These are phyloP conservation scores for Poa annua DNA, from an alignment of 176 grass and related monocot genomes.

Conservation along the genomic window DNA sequence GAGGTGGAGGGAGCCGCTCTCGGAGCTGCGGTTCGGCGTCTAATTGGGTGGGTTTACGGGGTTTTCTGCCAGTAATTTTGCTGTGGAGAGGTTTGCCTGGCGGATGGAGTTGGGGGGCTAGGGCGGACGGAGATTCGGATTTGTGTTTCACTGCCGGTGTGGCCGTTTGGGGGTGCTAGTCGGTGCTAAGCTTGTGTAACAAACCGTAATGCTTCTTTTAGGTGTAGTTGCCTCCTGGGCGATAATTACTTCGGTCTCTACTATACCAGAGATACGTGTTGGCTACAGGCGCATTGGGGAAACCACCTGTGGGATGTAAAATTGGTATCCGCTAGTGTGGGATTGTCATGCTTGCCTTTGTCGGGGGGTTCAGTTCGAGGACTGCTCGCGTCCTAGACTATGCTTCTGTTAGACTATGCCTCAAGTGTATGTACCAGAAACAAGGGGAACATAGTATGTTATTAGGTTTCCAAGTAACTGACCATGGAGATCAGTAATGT, in stretches of 20 bases:
- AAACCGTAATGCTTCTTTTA: neutral
- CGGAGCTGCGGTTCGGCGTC: slow-evolving; percentile 14
- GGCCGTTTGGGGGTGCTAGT: slow-evolving; percentile 1
- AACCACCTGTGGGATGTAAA: neutral
- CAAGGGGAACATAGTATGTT: slow-evolving; percentile 9
- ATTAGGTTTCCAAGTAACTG: neutral
- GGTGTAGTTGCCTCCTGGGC: slow-evolving; percentile 2
- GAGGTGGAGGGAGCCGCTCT: slow-evolving; percentile 52
- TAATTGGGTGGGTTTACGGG: slow-evolving; percentile 37
- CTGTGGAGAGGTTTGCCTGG: slow-evolving; percentile 17
- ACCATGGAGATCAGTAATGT: slow-evolving; percentile 3
- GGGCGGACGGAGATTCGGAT: slow-evolving; percentile 47
- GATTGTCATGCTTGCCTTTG: neutral
- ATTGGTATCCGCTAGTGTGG: neutral
- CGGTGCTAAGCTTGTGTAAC: neutral
- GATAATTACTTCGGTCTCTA: slow-evolving; percentile 23
- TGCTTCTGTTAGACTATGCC: neutral
- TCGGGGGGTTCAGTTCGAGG: neutral
- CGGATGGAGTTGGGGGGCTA: slow-evolving; percentile 7
- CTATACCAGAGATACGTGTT: neutral
- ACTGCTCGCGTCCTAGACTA: slow-evolving; percentile 11
- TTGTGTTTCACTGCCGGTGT: slow-evolving; percentile 22
- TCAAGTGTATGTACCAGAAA: neutral
- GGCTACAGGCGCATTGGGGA: neutral
- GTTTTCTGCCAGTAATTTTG: slow-evolving; percentile 36